These are phyloP conservation scores for Pseudevernia furfuracea DNA, from an alignment of 495 filamentous ascomycete species.

Conservation along the genomic window DNA sequence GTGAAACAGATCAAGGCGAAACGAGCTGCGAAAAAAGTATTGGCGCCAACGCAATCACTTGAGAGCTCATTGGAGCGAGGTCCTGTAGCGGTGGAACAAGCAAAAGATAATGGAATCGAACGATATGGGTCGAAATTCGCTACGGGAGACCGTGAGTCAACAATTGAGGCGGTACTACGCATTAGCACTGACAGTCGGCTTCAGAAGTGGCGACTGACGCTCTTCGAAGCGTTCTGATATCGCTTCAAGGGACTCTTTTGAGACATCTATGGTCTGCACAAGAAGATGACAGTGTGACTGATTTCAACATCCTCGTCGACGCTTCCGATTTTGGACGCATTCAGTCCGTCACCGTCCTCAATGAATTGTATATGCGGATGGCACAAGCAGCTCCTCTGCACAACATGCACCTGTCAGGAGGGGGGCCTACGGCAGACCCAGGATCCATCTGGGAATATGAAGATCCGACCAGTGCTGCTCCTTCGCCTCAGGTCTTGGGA, in stretches of 20 bases:
- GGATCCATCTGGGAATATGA: not conserved
- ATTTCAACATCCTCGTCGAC: conserved; percentile 22
- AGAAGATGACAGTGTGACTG: conserved; percentile 20
- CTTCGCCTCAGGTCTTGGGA: not conserved
- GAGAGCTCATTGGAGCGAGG: conserved; percentile 20
- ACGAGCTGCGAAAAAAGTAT: conserved; percentile 18
- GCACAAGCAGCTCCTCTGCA: conserved; percentile 14
- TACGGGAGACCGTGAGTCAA: conserved; percentile 18
- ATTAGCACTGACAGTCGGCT: not conserved
- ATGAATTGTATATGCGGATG: conserved; percentile 21
- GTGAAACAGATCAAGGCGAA: conserved; percentile 23
- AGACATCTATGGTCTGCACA: conserved; percentile 19
- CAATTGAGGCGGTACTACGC: no score
- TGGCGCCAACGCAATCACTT: conserved; percentile 16
- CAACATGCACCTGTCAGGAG: not conserved
- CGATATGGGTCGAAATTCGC: conserved; percentile 17
- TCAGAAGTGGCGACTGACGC: conserved; percentile 29
- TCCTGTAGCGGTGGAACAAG: conserved; percentile 17
- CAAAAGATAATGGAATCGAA: conserved; percentile 17
- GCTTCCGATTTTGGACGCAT: conserved; percentile 23
- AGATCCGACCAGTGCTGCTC: not conserved
- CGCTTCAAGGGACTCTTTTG: conserved; percentile 21
- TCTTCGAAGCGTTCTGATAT: conserved; percentile 19
- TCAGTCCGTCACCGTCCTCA: conserved; percentile 19
- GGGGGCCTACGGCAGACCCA: not conserved